phyloP scores from a whole-genome alignment of 106 monocot genomes.

The Amphibolis antarctica region DNA sequence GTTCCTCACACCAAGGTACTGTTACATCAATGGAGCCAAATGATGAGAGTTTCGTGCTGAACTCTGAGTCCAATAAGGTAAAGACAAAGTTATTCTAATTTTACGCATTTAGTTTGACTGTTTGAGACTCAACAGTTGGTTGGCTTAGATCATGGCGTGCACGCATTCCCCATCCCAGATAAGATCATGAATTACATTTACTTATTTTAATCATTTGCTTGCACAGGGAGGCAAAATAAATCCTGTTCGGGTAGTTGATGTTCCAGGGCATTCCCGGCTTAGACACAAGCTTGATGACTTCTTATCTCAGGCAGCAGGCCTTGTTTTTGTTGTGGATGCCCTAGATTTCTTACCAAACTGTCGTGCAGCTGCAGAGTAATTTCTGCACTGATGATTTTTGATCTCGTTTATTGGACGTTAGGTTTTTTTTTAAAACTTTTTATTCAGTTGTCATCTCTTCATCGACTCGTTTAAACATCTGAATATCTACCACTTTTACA shows the following conservation, averaged over 20 bases:
- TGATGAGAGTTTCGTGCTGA: constrained; percentile 61
- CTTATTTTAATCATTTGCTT: not conserved
- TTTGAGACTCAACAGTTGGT: no score
- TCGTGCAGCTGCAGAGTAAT: constrained; percentile 78
- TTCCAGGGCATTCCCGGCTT: constrained; percentile 90
- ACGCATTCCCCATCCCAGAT: no score
- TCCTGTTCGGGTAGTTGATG: constrained; percentile 76
- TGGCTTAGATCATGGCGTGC: no score
- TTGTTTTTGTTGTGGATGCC: constrained; percentile 91
- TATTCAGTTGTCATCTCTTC: no score
- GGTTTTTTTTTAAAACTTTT: not conserved
- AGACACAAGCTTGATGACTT: constrained; percentile 79
- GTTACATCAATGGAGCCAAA: constrained; percentile 98
- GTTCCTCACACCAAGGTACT: constrained; percentile 80
- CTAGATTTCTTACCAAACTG: constrained; percentile 86
- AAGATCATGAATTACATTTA: no score
- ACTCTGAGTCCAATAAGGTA: constrained; percentile 83
- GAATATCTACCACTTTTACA: no score
- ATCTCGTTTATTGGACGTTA: not conserved
- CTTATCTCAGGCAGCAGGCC: constrained; percentile 70
- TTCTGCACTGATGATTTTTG: not conserved
- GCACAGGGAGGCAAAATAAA: constrained; percentile 53
- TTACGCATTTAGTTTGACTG: not conserved
- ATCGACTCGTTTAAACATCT: no score
- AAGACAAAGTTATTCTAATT: not conserved